Conservation (phyloP, 1,139 yeast species). For the Saccharomyces hybrid region DNA sequence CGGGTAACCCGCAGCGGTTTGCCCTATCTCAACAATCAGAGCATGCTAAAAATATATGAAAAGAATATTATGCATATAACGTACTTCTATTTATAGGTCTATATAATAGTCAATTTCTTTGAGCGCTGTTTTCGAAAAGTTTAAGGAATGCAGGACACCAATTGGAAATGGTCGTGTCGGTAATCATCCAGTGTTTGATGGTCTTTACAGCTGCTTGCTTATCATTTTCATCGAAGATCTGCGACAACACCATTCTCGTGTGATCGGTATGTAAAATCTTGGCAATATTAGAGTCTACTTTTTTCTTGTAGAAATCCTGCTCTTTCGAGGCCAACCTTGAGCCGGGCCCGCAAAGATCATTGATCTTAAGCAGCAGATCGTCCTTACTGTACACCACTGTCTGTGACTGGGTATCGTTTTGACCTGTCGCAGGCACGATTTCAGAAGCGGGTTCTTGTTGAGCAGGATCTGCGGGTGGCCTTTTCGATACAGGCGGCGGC, state of each 20-base stretch:
- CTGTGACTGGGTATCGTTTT: neutral
- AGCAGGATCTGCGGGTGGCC: neutral
- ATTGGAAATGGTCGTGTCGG: conserved; percentile 26
- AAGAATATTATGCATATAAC: too few relatives aligned
- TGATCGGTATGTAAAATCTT: conserved; percentile 16
- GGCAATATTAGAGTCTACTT: conserved; percentile 19
- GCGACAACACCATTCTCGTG: conserved; percentile 17
- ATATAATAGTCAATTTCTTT: neutral
- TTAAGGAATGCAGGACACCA: conserved; percentile 33
- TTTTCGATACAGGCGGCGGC: conserved; percentile 2
- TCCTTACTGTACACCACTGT: conserved; percentile 9
- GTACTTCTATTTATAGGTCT: neutral
- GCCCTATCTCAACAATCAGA: too few relatives aligned
- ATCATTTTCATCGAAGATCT: conserved; percentile 16
- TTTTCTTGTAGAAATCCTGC: conserved; percentile 23
- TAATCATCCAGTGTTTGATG: conserved; percentile 28
- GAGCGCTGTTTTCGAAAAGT: conserved; percentile 15
- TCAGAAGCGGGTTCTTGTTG: neutral
- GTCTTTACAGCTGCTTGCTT: conserved; percentile 12
- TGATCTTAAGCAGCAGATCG: conserved; percentile 15
- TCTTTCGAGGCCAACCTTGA: conserved; percentile 21
- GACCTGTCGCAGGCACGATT: neutral
- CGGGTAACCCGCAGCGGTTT: neutral
- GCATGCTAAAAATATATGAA: too few relatives aligned
- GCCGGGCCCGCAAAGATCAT: conserved; percentile 11